A percentile compares a stretch with the other conserved stretches of the same genome.
Evolutionary conservation across 1,284 basidiomycete species (phyloP).

Genomic region (Trichosporon sp.): DNA sequence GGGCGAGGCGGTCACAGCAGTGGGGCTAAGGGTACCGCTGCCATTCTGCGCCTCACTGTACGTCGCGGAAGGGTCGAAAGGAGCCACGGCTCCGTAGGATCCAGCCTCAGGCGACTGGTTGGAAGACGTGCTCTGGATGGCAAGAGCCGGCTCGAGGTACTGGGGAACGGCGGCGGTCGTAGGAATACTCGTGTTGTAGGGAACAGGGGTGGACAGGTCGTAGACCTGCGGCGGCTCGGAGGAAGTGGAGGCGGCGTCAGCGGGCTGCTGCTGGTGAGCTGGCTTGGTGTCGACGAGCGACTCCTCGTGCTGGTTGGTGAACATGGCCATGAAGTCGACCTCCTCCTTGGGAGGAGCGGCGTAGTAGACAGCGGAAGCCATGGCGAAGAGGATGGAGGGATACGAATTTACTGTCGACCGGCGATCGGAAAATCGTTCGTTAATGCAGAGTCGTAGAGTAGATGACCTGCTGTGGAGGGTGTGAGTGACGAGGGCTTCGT

Average conservation of each 20-base stretch:
- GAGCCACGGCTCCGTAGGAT: neutral
- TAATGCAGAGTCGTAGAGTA: neutral
- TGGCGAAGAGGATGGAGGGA: conserved; percentile 14
- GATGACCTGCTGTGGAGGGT: conserved; percentile 1
- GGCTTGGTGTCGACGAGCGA: conserved; percentile 12
- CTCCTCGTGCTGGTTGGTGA: conserved; percentile 33
- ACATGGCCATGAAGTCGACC: conserved; percentile 37
- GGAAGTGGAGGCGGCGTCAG: neutral
- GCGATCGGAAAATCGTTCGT: conserved; percentile 12
- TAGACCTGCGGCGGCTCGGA: neutral
- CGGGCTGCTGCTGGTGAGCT: conserved; percentile 4
- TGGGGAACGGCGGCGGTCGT: conserved; percentile 18
- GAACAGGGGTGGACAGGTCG: conserved; percentile 4
- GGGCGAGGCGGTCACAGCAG: neutral
- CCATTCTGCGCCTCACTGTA: conserved; percentile 1
- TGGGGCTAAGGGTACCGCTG: neutral
- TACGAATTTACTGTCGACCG: conserved; percentile 19
- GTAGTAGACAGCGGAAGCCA: conserved; percentile 24
- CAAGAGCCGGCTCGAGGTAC: conserved; percentile 25
- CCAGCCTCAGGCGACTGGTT: neutral
- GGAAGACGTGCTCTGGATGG: conserved; percentile 1
- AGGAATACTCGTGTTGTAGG: conserved; percentile 18
- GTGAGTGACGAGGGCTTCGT: neutral
- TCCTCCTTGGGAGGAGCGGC: conserved; percentile 27
- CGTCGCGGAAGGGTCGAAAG: conserved; percentile 4